Evolutionary conservation across 306 rosid species (phyloP).

Genomic region (Medicago truncatula): MtrunA17r5.0-ANR NC_053048.1:53527501-53528000

Average conservation of each 20-base stretch:
- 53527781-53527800: constrained; percentile 51
- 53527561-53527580: constrained; percentile 43
- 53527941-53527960: too few species aligned
- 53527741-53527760: constrained; percentile 57
- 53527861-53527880: neutral
- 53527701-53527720: constrained; percentile 28
- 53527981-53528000: too few species aligned
- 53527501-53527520: constrained; percentile 50
- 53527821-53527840: constrained; percentile 43
- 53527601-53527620: constrained; percentile 47
- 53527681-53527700: constrained; percentile 52
- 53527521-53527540: constrained; percentile 47
- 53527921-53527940: neutral
- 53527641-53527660: constrained; percentile 35
- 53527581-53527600: constrained; percentile 36
- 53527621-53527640: constrained; percentile 18
- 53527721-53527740: constrained; percentile 56
- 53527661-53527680: constrained; percentile 49
- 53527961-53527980: neutral
- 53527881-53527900: too few species aligned
- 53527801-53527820: constrained; percentile 55
- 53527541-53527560: constrained; percentile 59
- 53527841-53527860: constrained; percentile 39
- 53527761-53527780: constrained; percentile 29
- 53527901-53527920: too few species aligned